Base-by-base conservation (phyloP, 148 eudicot species). In the Vaccinium vitisidaea region DNA sequence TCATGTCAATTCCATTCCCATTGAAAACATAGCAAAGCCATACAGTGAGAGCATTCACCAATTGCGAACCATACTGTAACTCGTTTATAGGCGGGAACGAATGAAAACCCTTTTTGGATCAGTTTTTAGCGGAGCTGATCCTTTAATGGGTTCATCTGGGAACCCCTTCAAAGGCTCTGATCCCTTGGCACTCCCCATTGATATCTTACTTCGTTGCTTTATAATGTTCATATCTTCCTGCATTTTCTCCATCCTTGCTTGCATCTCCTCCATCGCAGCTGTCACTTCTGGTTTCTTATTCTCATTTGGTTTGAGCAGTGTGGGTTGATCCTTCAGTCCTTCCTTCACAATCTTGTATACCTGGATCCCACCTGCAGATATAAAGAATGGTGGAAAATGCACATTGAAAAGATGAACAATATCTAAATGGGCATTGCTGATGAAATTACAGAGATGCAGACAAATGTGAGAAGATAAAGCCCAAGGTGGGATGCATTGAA, bases 211-310 rank as follows among this genome's bases (percentile, higher is more conserved):
- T 83, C 84, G 87, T 18, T 78, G 87, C 78, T 79, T 79, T 63
- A 46, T 8, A 23, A 55, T 43, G 59, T 87, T 80, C 86, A 81
- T 46, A 13, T 84, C 87, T 55, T 87, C 88, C 80, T 82, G 69
- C 88, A 87, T 76, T 86, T 88, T 88, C 83, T 82, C 88, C 89
- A 90, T 84, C 36, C 65, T 84, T 69, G 90, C 89, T 77, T 80
- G 88, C 85, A 90, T 75, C 84, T 88, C 89, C 80, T 83, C 88
- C 88, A 87, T 75, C 39, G 25, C 83, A 8, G 84, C 6, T 14
- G 80, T 32, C 50, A 49, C 50, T 76, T 84, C 83, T n/a, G 84
- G 80, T 70, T 86, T 84, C 59, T 86, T 77, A 39, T n/a, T 79
- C 50, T 80, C 61, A 80, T 82, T 76, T 36, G 83, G 19, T 39